Base-by-base conservation (phyloP, 805 yeast species). In the Candida tallmaniae region DNA sequence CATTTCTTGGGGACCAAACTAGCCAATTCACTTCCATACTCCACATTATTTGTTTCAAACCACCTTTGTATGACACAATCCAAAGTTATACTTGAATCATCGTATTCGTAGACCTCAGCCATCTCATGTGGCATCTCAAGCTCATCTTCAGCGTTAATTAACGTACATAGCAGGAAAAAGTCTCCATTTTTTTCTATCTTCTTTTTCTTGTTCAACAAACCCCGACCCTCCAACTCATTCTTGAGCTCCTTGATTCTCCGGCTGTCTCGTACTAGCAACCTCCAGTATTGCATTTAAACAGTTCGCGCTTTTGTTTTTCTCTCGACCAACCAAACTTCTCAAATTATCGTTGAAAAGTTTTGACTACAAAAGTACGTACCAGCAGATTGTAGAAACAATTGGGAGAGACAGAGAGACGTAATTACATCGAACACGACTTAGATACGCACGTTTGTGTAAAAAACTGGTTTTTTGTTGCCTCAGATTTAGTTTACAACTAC, bases 1-100 rank as follows among this genome's bases (percentile, higher is more conserved):
- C 78, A 83, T 44, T 75, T 71, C 30, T 65, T 68, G 1, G 84
- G 84, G 15, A 67, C 38, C 10, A 12, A 6, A 6, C 20, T 9
- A 7, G 6, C 12, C 16, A n/a, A 12, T n/a, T n/a, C 27, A 24
- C 16, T 24, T 8, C 12, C 7, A 14, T 8, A 24, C n/a, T 14
- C 21, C 23, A 8, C 16, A 9, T 13, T 21, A 5, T 9, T 23
- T n/a, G 19, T 18, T 24, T 8, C 12, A 31, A n/a, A n/a, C n/a
- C n/a, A n/a, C 10, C 26, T 31, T 17, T 12, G 22, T 3, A 30
- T 28, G 2, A 27, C 23, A n/a, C 28, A 11, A 9, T 34, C 32
- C 11, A 27, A 23, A 17, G 11, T 21, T n/a, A 3, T 8, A 17
- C 8, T 19, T 3, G 11, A 2, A 3, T 8, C 3, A 5, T 17